Evolutionary conservation across 1,284 basidiomycete genomes (phyloP), one percentile per base, ranked within the genome.

Genomic region (Boletus smithii): DNA sequence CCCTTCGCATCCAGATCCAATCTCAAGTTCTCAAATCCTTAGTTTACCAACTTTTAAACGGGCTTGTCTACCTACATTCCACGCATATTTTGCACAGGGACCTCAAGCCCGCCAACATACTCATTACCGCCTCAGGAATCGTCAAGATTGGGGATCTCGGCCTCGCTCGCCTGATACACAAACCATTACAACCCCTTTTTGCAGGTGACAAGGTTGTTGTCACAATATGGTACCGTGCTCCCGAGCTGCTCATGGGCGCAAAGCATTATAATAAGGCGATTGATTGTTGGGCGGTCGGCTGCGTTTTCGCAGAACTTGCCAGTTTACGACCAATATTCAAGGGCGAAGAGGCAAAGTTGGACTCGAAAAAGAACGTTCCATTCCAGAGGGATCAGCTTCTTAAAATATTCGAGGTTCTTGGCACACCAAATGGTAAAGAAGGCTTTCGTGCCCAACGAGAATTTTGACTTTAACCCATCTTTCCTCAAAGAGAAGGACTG

Each of bases 141-240:
- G 95, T 99, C 63, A 99, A 99, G 71, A 98, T 99, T 42, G 97
- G 95, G 14, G 97, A 99, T 68, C 74, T 99, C 1, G 97, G 97
- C 27, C 79, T 99, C 7, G 97, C 97, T 0, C 80, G 97, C 31
- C 75, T 98, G 7, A 85, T 88, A 43, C 83, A 88, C 54, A 81
- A 88, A 46, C 94, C 94, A 3, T 73, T 97, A 0, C 90, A 94
- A 60, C 85, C 90, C 0, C 74, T 97, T 2, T 83, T 91, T 66
- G 80, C 83, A 1, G 92, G 92, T 17, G 95, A 99, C 72, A 98
- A 98, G 66, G 95, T 99, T 10, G 97, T 99, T 29, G 97, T 99
- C 3, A 99, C 97, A 0, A 98, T 99, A 59, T 99, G 95, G 95
- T 99, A 99, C 62, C 87, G 95, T 38, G 92, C 94, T 3, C 95